phyloP scores from a whole-genome alignment of 495 filamentous ascomycete genomes.

The Polyplosphaeria fusca region DNA sequence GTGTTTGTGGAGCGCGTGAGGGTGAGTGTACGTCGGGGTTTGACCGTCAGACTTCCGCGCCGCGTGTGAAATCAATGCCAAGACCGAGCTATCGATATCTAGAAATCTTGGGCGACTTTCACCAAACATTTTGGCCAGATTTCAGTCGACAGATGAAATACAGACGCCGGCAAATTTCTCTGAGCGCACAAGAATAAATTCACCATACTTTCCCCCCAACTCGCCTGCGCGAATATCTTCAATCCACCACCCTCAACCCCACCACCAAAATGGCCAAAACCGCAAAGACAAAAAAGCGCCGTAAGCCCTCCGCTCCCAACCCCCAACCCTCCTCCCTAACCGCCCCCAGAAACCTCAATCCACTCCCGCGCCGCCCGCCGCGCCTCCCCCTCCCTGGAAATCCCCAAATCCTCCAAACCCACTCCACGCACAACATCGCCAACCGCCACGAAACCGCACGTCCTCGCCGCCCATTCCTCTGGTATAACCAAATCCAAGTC shows the following conservation, averaged over 20 bases:
- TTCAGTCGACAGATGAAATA: no score
- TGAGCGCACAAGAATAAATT: neutral
- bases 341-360: slow-evolving; percentile 45
- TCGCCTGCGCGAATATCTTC: no score
- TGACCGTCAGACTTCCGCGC: neutral
- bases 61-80: no score
- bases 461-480: slow-evolving; percentile 59
- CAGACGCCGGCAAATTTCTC: no score
- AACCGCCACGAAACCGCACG: slow-evolving; percentile 52
- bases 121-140: no score
- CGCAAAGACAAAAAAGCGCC: slow-evolving; percentile 30
- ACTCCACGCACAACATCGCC: slow-evolving; percentile 29
- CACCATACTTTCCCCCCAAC: neutral
- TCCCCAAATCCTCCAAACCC: slow-evolving; percentile 70
- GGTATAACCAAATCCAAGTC: slow-evolving; percentile 64
- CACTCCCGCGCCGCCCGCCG: slow-evolving; percentile 74
- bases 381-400: slow-evolving; percentile 65
- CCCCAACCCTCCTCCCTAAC: slow-evolving; percentile 37
- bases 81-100: no score
- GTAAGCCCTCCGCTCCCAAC: slow-evolving; percentile 5
- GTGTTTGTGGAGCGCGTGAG: neutral
- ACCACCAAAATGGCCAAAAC: slow-evolving; percentile 28
- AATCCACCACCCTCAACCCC: no score
- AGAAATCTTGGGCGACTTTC: no score
- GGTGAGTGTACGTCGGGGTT: neutral